phyloP scores from a whole-genome alignment of 2,329 filamentous ascomycete genomes.

The Colletotrichum zoysiae region DNA sequence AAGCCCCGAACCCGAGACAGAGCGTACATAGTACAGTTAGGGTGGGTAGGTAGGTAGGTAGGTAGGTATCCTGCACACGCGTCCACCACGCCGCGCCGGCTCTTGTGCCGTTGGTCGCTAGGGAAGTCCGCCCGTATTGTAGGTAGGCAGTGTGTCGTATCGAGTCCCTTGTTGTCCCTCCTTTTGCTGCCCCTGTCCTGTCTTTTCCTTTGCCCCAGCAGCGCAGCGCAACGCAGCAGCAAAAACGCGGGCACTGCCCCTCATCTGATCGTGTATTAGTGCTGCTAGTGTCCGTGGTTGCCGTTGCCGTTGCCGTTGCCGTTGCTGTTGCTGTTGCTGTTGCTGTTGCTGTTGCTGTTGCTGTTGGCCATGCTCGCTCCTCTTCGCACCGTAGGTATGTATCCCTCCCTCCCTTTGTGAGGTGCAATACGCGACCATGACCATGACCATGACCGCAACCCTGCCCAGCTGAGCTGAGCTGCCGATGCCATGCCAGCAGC shows the following conservation, averaged over 20 bases:
- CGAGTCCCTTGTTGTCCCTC: constrained; percentile 22
- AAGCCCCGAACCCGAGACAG: constrained; percentile 10
- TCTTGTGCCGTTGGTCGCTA: constrained; percentile 34
- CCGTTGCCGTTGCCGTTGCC: background rate
- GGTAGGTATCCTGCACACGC: constrained; percentile 15
- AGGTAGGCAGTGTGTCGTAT: background rate
- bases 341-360: background rate
- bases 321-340: background rate
- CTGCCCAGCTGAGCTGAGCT: constrained; percentile 13
- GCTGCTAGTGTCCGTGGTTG: background rate
- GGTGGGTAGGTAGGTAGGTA: no score
- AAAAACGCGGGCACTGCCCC: background rate
- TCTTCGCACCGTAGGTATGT: no score
- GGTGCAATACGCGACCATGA: background rate
- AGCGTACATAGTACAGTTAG: background rate
- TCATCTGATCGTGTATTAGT: background rate
- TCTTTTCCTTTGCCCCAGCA: constrained; percentile 3
- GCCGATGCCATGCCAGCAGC: constrained; percentile 19
- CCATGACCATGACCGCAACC: background rate
- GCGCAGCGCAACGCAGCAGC: constrained; percentile 22
- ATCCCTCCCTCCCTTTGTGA: background rate
- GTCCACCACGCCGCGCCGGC: constrained; percentile 38
- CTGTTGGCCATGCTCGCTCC: background rate
- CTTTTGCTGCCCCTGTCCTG: constrained; percentile 1
- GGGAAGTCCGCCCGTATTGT: constrained; percentile 7